A percentile compares a stretch with the other conserved stretches of the same genome.
These are phyloP conservation scores for Mucor piriformis DNA, from an alignment of 371 early-diverging fungal species.

Conservation along the genomic window DNA sequence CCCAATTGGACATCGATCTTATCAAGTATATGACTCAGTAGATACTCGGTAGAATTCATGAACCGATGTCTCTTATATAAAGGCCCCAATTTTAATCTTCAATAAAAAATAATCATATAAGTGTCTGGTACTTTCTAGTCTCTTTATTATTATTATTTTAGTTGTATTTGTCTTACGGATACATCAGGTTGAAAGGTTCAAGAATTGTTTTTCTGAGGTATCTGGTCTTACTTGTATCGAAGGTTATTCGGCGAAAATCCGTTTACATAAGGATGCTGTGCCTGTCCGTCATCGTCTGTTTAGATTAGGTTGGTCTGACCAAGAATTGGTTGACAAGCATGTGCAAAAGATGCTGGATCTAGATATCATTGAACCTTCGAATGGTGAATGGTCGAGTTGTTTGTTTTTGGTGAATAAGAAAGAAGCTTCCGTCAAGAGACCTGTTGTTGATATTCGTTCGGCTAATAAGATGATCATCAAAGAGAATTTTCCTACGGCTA, in stretches of 20 bases:
- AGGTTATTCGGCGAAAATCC: not conserved
- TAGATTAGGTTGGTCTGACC: slow-evolving; percentile 20
- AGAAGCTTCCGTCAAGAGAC: slow-evolving; percentile 34
- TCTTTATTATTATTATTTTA: no score
- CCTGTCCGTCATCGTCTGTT: slow-evolving; percentile 15
- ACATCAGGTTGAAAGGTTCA: not conserved
- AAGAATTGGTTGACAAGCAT: slow-evolving; percentile 2
- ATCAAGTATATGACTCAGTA: no score
- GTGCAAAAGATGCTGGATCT: slow-evolving; percentile 15
- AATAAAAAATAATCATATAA: no score
- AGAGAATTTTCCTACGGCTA: slow-evolving; percentile 34
- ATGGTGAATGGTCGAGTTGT: slow-evolving; percentile 37
- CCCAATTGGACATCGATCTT: no score
- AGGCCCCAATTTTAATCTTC: no score
- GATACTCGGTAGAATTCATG: no score
- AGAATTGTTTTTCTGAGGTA: slow-evolving; percentile 13
- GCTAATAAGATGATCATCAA: slow-evolving; percentile 41
- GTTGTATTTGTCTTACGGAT: no score
- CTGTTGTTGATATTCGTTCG: slow-evolving; percentile 49
- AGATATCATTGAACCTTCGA: slow-evolving; percentile 17
- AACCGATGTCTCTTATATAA: no score
- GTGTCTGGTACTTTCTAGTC: no score
- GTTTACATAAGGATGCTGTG: not conserved
- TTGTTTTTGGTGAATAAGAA: slow-evolving; percentile 54
- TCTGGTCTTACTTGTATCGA: slow-evolving; percentile 1